Conservation (phyloP, 208 protist species). For the Crithidia bombi region DNA sequence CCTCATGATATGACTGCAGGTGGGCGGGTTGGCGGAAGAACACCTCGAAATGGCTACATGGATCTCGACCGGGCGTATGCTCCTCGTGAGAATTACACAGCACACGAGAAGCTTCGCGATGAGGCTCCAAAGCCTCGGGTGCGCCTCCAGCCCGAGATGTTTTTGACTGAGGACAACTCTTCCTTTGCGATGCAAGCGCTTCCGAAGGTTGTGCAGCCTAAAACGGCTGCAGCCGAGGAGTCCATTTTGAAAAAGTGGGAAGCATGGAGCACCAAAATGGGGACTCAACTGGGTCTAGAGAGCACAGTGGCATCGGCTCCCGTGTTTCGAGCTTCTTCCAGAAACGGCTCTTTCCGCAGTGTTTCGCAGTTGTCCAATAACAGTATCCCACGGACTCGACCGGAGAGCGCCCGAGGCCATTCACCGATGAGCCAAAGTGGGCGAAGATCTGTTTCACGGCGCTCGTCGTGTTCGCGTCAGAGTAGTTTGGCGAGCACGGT, state of each 20-base stretch:
- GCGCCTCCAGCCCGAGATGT: not conserved
- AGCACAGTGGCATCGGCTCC: not conserved
- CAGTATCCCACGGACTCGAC: not conserved
- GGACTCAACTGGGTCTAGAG: constrained; percentile 18
- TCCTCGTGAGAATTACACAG: not conserved
- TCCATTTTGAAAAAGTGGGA: constrained; percentile 25
- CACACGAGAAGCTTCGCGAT: not conserved
- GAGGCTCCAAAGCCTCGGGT: not conserved
- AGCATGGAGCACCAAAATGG: constrained; percentile 11
- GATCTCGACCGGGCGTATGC: not conserved
- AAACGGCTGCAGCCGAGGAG: constrained; percentile 5
- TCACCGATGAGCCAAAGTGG: not conserved
- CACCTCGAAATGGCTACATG: not conserved
- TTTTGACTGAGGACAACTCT: constrained; percentile 1
- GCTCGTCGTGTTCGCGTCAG: constrained; percentile 7
- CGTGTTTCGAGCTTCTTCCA: not conserved
- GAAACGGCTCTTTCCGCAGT: constrained; percentile 3
- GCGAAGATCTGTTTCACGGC: not conserved
- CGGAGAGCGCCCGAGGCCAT: not conserved
- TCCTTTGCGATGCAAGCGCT: constrained; percentile 11
- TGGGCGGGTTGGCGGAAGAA: not conserved
- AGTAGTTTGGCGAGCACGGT: constrained; percentile 13
- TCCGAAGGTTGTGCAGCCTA: not conserved
- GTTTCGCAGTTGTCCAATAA: constrained; percentile 4
- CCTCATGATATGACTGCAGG: not conserved